Base-by-base conservation (phyloP, 202 grass and related monocot genomes). In the Elaeis oleifera region DNA sequence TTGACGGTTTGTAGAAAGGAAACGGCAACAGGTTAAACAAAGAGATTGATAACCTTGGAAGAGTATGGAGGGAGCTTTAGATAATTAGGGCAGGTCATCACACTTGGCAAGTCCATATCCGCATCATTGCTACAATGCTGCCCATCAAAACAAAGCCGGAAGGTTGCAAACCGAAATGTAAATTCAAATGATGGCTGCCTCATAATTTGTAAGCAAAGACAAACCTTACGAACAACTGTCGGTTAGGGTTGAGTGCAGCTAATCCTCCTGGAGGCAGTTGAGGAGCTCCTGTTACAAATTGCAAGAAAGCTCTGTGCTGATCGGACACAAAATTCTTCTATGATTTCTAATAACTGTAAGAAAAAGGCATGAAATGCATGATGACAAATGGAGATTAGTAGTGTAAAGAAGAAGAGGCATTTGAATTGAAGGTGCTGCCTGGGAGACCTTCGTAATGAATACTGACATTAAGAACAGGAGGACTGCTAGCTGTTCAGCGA, bases 1-100 rank as follows among this genome's bases (percentile, higher is more conserved):
- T 44, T 44, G 36, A 44, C 1, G 3, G 6, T 44, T 44, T 44
- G 36, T 44, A 13, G 36, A 44, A 31, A 13, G 9, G 36, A 11
- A 44, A 44, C 3, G 36, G 36, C 36, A 11, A 44, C 36, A 44
- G 36, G 8, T 13, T 14, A 44, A 14, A 44, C 1, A 13, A 44
- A 44, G 36, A 44, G 36, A 44, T 44, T 13, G 11, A 44, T 44
- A 44, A 99, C 94, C 88, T 99, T 99, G 1, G 88, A 89, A 67
- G 85, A 87, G 73, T 99, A 99, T 50, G 85, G 72, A 75, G 94
- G 88, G 62, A 99, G 80, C 70, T 99, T 99, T 11, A 99, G 88
- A 76, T 99, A 99, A 81, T 99, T 99, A 64, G 83, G 82, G 17
- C 95, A 99, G 56, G 95, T 99, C 95, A 94, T 99, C 69, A 99